Evolutionary conservation across 176 grass and related monocot species (phyloP), one percentile per base, ranked within the genome.

Genomic region (Pontederia paniculata): DNA sequence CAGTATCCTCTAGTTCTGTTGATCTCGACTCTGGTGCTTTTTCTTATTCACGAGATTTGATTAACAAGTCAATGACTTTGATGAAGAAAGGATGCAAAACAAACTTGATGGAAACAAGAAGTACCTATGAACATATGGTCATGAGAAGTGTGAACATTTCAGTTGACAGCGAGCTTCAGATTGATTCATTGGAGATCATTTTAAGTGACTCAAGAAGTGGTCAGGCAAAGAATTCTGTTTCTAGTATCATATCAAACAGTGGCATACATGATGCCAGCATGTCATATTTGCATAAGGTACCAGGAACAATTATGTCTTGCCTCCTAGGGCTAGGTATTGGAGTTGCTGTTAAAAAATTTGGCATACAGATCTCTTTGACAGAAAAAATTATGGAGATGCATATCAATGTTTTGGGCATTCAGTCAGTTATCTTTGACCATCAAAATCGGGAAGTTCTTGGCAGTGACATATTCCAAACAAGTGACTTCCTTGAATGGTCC

Each of bases 31-130:
- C 50, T 31, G 58, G 61, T 46, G 70, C 69, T 69, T 42, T 76
- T 68, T 65, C 57, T 55, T 86, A 86, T 80, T 86, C 88, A 14
- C 43, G 66, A 66, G 54, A 63, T 72, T 86, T 80, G 60, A 60
- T 70, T 62, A 62, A 56, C 74, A 83, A 73, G 49, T 55, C 81
- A 77, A 55, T 58, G 78, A 79, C 20, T n/a, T 81, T 70, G 57
- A 43, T 60, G 58, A 77, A 51, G 42, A 77, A 80, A 61, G 53
- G 21, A 37, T 37, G 28, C 28, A 37, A 37, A 37, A 6, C 28
- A 48, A 67, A 58, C 13, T 15, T 63, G 57, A 57, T 9, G 42
- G 42, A 72, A 69, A 47, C 67, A 25, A 17, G 50, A 71, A 72
- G 68, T 73, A 9, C 52, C 44, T 37, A 76, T 43, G 63, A 76